Evolutionary conservation across 768 basidiomycete species (phyloP), one percentile per base, ranked within the genome.

Genomic region (Phanerochaete carnosa): DNA sequence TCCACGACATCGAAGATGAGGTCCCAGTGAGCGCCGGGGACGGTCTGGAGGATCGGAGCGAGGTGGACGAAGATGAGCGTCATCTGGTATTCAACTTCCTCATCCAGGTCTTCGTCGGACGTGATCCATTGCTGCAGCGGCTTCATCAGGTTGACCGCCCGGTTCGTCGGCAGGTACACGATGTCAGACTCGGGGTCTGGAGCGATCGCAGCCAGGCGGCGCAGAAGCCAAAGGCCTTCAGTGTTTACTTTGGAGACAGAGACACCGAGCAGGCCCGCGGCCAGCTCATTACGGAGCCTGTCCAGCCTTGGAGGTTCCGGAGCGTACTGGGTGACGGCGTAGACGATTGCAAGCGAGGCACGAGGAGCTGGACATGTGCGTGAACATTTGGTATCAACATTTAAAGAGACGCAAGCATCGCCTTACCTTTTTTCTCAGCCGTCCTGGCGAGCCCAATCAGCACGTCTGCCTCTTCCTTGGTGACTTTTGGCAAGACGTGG

Each of bases 21-120:
- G 52, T 93, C 90, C 97, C 97, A 99, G 72, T 98, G 97, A 0
- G 82, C 77, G 0, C 96, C 97, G 15, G 85, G 78, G 1, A 96
- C 80, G 68, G 86, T 90, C 73, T 98, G 94, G 61, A 98, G 74
- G 57, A 98, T 89, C 2, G 95, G 95, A 1, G 87, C 92, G 1
- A 98, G 77, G 58, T 89, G 80, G 46, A 80, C 74, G 69, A 93
- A 92, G 2, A 97, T 70, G 62, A 86, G 72, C 7, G 90, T 86
- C 77, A 96, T 86, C 56, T 80, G 83, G 60, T 84, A 86, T 70
- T 97, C 91, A 2, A 95, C 80, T 50, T 89, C 87, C 64, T 94
- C 92, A 28, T 85, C 82, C 2, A 93, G 73, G 26, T 88, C 86
- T 13, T 82, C 84, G 45, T 80, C 80, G 0, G 76, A 75, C 5